phyloP scores from a whole-genome alignment of 768 basidiomycete genomes.

The Lactarius vividus region DNA sequence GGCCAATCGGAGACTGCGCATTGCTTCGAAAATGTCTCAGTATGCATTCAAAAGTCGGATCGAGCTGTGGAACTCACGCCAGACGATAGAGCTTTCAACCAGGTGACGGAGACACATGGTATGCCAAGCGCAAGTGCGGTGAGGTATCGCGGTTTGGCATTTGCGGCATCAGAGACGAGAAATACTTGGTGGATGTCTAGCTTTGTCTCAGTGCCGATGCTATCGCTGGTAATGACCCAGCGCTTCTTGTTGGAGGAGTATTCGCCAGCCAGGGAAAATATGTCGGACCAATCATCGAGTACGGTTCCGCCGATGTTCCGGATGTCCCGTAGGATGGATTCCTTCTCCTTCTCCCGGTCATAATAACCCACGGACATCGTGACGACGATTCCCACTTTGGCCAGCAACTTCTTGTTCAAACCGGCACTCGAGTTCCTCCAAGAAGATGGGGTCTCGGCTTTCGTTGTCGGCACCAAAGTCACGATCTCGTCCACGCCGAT shows the following conservation, averaged over 20 bases:
- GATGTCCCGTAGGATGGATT: slow-evolving; percentile 43
- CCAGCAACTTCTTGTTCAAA: slow-evolving; percentile 34
- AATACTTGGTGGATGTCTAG: slow-evolving; percentile 54
- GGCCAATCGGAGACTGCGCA: slow-evolving; percentile 52
- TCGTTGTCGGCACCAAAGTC: slow-evolving; percentile 40
- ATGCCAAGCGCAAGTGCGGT: slow-evolving; percentile 83
- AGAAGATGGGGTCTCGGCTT: slow-evolving; percentile 45
- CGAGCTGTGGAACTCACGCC: slow-evolving; percentile 28
- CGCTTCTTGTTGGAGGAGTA: slow-evolving; percentile 43
- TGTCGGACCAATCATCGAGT: slow-evolving; percentile 58
- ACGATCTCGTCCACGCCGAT: slow-evolving; percentile 45
- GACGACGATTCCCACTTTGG: slow-evolving; percentile 56
- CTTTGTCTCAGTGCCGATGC: slow-evolving; percentile 47
- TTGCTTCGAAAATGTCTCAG: slow-evolving; percentile 11
- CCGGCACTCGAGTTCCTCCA: slow-evolving; percentile 46
- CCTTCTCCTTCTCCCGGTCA: slow-evolving; percentile 42
- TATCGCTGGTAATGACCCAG: slow-evolving; percentile 50
- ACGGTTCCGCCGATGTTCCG: slow-evolving; percentile 53
- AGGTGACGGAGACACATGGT: slow-evolving; percentile 67
- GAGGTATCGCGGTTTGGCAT: slow-evolving; percentile 76
- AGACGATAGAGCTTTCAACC: slow-evolving; percentile 45
- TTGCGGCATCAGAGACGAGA: slow-evolving; percentile 61
- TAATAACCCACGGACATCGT: slow-evolving; percentile 45
- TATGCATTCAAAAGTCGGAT: not conserved
- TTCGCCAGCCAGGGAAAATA: slow-evolving; percentile 57